Evolutionary conservation across 192 early-diverging fungal species (phyloP).

Genomic region (Backusella mclennaniae): DNA sequence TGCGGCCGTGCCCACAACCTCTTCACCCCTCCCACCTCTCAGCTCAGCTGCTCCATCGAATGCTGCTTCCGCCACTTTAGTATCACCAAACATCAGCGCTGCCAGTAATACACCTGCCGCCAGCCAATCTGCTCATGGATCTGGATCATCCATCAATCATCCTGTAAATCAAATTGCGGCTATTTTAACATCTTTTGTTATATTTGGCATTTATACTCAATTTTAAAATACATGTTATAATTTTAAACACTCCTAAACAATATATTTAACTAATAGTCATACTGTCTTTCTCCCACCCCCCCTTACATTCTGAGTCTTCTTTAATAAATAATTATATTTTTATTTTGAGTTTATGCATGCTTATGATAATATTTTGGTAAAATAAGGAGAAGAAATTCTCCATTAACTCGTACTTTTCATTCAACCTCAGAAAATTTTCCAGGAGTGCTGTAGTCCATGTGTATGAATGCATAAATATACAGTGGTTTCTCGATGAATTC

Average conservation of each 20-base stretch:
- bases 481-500: no score
- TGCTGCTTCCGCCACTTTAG: background rate
- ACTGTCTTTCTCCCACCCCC: background rate
- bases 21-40: background rate
- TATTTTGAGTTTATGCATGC: background rate
- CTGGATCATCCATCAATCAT: background rate
- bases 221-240: background rate
- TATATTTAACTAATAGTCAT: background rate
- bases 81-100: background rate
- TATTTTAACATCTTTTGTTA: background rate
- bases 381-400: background rate
- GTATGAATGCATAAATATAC: no score
- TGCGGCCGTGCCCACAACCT: constrained; percentile 15
- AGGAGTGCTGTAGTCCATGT: no score
- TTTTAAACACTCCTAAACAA: background rate
- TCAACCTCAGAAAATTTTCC: no score
- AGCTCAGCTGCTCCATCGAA: background rate
- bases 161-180: background rate
- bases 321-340: background rate
- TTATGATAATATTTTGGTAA: background rate
- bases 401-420: background rate
- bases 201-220: background rate
- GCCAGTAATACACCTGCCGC: background rate
- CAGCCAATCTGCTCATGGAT: background rate
- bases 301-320: background rate